Base-by-base conservation (phyloP, 176 grass and related monocot species). In the Panicum miliaceum region DNA sequence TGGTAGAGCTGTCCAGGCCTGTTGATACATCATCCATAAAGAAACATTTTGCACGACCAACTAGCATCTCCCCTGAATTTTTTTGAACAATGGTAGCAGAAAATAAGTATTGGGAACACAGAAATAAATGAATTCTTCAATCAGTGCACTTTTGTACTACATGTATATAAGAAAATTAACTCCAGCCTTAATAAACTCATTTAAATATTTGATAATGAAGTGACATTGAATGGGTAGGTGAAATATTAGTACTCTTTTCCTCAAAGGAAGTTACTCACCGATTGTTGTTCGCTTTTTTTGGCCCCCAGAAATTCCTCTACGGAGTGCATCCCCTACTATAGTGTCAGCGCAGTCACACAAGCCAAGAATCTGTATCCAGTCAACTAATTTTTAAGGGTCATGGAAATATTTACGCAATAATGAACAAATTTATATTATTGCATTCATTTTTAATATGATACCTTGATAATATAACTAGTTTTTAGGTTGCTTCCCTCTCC, bases 21-120 rank as follows among this genome's bases (percentile, higher is more conserved):
- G 94, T 97, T 47, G 94, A 97, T 84, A 94, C 90, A 60, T 97
- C 94, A 73, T 97, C 94, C 92, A 97, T 94, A 77, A 97, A 97
- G 83, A 97, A 94, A 67, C 94, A 92, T 84, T 85, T 90, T 73
- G 91, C 85, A 62, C 90, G 87, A 53, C 92, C 85, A 73, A 92
- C 95, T 72, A 97, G 79, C 90, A 97, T 94, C 84, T 97, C 95
- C 48, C 95, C 95, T 97, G 80, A 5, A 12, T n/a, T 13, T 43
- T 41, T 8, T 52, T 16, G 42, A 10, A 10, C 42, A 11, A 45
- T 45, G 42, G 42, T 45, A 45, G 9, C 5, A 43, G 8, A 43
- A 43, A 43, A 6, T 43, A 43, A 43, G 41, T 43, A 43, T 8
- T 43, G 41, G 41, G 7, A 43, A 32, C 29, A 32, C 29, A 47